phyloP scores from a whole-genome alignment of 805 yeast genomes.

The Cyberlindnera xishuangbannaensis region DNA sequence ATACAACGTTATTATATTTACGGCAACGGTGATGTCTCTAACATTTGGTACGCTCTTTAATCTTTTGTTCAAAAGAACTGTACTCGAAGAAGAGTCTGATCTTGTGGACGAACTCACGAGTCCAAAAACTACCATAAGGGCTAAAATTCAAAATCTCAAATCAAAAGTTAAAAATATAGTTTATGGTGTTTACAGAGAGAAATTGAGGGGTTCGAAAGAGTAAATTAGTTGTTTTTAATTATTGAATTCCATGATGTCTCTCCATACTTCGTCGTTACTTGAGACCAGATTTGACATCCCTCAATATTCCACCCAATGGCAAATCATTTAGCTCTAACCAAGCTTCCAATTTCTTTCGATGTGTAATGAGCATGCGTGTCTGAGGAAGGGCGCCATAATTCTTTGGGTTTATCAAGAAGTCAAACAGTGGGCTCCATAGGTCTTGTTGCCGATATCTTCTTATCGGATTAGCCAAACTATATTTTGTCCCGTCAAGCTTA shows the following conservation, averaged over 20 bases:
- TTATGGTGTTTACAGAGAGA: no score
- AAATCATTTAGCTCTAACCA: constrained; percentile 30
- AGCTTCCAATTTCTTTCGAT: constrained; percentile 34
- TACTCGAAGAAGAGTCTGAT: constrained; percentile 60
- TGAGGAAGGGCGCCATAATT: constrained; percentile 35
- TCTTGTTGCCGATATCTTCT: constrained; percentile 74
- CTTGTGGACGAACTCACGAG: constrained; percentile 16
- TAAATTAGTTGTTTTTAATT: no score
- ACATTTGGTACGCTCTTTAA: constrained; percentile 86
- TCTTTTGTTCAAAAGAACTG: constrained; percentile 63
- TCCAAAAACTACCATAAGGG: constrained; percentile 8
- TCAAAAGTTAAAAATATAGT: not conserved
- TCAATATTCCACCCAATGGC: constrained; percentile 28
- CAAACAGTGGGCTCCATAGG: constrained; percentile 66
- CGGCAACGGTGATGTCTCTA: constrained; percentile 89
- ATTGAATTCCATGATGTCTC: no score
- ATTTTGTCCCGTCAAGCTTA: constrained; percentile 24
- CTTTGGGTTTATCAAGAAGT: constrained; percentile 55
- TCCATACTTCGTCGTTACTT: no score
- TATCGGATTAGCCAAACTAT: constrained; percentile 39
- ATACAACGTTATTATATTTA: constrained; percentile 88
- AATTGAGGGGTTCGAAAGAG: no score
- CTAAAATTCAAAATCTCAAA: constrained; percentile 3
- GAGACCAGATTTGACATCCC: constrained; percentile 31
- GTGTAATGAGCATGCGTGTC: constrained; percentile 28